Evolutionary conservation across 2,329 filamentous ascomycete species (phyloP).

Genomic region (Ophiostoma ulmi): DNA sequence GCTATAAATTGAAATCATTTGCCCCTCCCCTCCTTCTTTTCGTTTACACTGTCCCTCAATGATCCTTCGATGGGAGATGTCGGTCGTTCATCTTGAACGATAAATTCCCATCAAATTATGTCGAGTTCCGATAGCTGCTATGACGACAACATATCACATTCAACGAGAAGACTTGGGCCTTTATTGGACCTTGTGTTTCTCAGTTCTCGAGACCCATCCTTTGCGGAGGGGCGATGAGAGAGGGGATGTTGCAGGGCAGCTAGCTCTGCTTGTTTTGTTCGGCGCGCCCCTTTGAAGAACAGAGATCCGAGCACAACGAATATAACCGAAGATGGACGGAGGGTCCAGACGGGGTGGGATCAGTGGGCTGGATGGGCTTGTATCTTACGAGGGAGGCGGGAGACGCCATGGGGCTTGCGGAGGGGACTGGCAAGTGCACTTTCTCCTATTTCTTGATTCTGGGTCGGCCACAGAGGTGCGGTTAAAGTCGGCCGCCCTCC

Average conservation of each 20-base stretch:
- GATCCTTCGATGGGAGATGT: not conserved
- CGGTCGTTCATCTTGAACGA: not conserved
- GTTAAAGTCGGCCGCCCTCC: not conserved
- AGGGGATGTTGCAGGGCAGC: not conserved
- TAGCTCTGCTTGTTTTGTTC: not conserved
- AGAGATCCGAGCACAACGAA: slow-evolving; percentile 35
- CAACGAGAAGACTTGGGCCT: not conserved
- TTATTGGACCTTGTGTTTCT: too few species aligned
- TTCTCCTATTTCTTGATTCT: not conserved
- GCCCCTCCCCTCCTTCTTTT: not conserved
- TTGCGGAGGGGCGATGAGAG: not conserved
- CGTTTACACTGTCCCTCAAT: not conserved
- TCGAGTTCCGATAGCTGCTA: not conserved
- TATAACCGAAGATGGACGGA: not conserved
- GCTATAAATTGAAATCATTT: not conserved
- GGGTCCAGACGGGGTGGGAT: not conserved
- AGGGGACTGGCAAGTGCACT: not conserved
- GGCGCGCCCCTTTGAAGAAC: slow-evolving; percentile 30
- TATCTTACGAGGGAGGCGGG: not conserved
- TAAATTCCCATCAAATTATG: not conserved
- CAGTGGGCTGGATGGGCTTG: not conserved
- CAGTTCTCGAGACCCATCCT: not conserved
- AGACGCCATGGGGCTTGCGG: not conserved
- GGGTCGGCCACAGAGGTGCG: not conserved
- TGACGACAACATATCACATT: slow-evolving; percentile 11